These are phyloP conservation scores for Ophiostoma pallidulum DNA, from an alignment of 2,329 filamentous ascomycete genomes.

Conservation along the genomic window DNA sequence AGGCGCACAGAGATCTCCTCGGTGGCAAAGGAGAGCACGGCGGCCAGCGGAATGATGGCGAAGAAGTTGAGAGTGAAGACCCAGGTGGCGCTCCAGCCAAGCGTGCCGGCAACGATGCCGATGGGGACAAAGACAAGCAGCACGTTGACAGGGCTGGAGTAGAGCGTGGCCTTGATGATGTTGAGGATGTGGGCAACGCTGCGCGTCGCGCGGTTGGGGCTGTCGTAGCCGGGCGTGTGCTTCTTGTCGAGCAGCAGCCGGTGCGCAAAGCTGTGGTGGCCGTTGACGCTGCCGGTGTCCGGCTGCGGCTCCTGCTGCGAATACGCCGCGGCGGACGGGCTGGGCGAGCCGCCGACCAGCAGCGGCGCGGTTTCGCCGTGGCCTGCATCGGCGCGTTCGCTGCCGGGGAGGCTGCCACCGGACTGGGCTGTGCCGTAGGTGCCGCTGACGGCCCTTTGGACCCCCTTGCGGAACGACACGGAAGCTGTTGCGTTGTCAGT, in stretches of 20 bases:
- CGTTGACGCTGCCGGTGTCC: slow-evolving; percentile 1
- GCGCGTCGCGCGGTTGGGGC: slow-evolving; percentile 35
- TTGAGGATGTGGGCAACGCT: slow-evolving; percentile 43
- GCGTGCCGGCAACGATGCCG: slow-evolving; percentile 56
- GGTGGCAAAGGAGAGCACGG: slow-evolving; percentile 76
- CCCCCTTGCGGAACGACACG: slow-evolving; percentile 21
- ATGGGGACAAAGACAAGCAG: slow-evolving; percentile 65
- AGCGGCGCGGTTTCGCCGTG: slow-evolving; percentile 32
- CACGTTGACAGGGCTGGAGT: slow-evolving; percentile 58
- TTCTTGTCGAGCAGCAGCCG: slow-evolving; percentile 35
- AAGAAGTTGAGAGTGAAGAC: slow-evolving; percentile 74
- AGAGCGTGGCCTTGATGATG: slow-evolving; percentile 45
- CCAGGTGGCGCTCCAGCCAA: slow-evolving; percentile 54
- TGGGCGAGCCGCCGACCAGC: slow-evolving; percentile 17
- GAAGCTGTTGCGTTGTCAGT: slow-evolving; percentile 18
- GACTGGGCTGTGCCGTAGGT: neutral
- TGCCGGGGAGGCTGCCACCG: neutral
- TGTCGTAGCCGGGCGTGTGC: slow-evolving; percentile 44
- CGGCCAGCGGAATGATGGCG: slow-evolving; percentile 80
- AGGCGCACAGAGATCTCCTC: slow-evolving; percentile 66
- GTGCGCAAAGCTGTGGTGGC: slow-evolving; percentile 20
- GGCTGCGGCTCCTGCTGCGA: neutral
- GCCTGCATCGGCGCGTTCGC: slow-evolving; percentile 1
- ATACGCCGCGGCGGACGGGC: neutral
- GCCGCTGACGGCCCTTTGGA: slow-evolving; percentile 15